A percentile compares a stretch with the other conserved stretches of the same genome.
Conservation (phyloP, 129 eudicot genomes). For the sunflower (Helianthus annuus) region HanXRQr2.0-SUNRISE NC_035434.2:141970333-141970832, state of each 20-base stretch:
- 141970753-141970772: conserved; percentile 25
- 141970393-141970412: neutral
- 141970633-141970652: neutral
- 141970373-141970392: neutral
- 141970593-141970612: neutral
- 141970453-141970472: conserved; percentile 20
- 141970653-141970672: neutral
- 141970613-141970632: neutral
- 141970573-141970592: neutral
- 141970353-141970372: neutral
- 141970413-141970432: neutral
- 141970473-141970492: neutral
- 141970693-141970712: conserved; percentile 21
- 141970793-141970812: neutral
- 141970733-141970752: neutral
- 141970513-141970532: conserved; percentile 7
- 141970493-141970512: conserved; percentile 7
- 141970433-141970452: conserved; percentile 24
- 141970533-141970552: neutral
- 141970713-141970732: conserved; percentile 15
- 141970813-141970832: neutral
- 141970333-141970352: neutral
- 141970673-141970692: neutral
- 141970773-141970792: conserved; percentile 10
- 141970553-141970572: neutral